Evolutionary conservation across 352 stramenopile species (phyloP).

Genomic region (Globisporangium middletonii): DNA sequence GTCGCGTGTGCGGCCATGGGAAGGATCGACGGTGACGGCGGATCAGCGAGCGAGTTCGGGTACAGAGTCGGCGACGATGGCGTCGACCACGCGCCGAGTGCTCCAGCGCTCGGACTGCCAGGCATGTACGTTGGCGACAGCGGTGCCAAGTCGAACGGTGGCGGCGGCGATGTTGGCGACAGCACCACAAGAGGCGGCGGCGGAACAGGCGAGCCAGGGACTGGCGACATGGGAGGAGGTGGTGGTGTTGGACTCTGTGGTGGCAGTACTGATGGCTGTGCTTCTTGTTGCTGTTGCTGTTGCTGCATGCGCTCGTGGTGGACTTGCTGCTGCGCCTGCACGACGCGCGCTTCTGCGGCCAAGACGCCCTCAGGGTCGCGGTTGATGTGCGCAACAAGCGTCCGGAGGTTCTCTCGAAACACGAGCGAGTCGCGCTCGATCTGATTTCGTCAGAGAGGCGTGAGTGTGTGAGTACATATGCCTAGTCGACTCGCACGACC

Average conservation of each 20-base stretch:
- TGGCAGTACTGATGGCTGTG: background rate
- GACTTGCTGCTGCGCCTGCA: constrained; percentile 19
- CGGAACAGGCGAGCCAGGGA: constrained; percentile 1
- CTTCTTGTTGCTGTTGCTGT: constrained; percentile 12
- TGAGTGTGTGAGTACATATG: background rate
- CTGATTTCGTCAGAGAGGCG: constrained; percentile 15
- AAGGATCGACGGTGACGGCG: constrained; percentile 12
- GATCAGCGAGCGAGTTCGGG: constrained; percentile 23
- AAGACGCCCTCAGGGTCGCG: constrained; percentile 42
- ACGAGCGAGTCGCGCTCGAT: constrained; percentile 67
- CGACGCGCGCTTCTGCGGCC: constrained; percentile 21
- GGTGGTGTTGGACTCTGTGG: background rate
- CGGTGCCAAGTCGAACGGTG: constrained; percentile 16
- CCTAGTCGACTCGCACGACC: too few relatives aligned
- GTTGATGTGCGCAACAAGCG: constrained; percentile 73
- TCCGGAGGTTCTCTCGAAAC: constrained; percentile 58
- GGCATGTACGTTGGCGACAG: constrained; percentile 9
- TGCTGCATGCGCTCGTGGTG: constrained; percentile 11
- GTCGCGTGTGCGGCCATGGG: constrained; percentile 1
- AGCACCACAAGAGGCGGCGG: constrained; percentile 11
- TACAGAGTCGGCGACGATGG: constrained; percentile 22
- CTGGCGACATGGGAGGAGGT: constrained; percentile 6
- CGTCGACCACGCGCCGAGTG: constrained; percentile 15
- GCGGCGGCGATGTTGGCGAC: constrained; percentile 14
- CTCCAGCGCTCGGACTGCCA: constrained; percentile 1